Percentiles rank a stretch among this genome's conserved stretches.
These are phyloP conservation scores for Jasminum sambac DNA, from an alignment of 257 asterid species.

Conservation along the genomic window DNA sequence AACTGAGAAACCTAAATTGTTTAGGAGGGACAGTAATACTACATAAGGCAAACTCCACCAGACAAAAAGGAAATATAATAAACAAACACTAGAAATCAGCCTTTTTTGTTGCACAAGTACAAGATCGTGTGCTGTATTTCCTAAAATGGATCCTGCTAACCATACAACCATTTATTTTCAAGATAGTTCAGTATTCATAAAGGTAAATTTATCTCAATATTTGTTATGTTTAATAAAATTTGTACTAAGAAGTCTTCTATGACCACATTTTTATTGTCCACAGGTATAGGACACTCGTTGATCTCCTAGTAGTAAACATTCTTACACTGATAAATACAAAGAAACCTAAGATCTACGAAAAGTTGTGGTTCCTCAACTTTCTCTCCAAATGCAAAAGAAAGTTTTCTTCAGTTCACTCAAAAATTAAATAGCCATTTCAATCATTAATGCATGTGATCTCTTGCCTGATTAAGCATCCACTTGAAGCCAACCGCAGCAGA, in stretches of 20 bases:
- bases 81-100: not conserved
- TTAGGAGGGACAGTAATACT: not conserved
- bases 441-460: not conserved
- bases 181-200: not conserved
- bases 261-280: not conserved
- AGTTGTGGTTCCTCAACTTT: not conserved
- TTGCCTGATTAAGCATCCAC: conserved; percentile 98
- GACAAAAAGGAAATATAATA: not conserved
- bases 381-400: not conserved
- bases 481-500: conserved; percentile 92
- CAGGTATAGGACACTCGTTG: not conserved
- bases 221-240: too few relatives aligned
- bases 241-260: not conserved
- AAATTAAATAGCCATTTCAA: not conserved
- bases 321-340: not conserved
- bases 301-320: not conserved
- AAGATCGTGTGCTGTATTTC: not conserved
- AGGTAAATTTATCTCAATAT: not conserved
- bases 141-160: not conserved
- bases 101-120: not conserved
- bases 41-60: not conserved
- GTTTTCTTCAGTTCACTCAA: not conserved
- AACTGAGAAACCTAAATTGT: not conserved
- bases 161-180: not conserved
- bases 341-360: not conserved